These are phyloP conservation scores for Leptographium lundbergii DNA, from an alignment of 2,329 filamentous ascomycete genomes.

Conservation along the genomic window DNA sequence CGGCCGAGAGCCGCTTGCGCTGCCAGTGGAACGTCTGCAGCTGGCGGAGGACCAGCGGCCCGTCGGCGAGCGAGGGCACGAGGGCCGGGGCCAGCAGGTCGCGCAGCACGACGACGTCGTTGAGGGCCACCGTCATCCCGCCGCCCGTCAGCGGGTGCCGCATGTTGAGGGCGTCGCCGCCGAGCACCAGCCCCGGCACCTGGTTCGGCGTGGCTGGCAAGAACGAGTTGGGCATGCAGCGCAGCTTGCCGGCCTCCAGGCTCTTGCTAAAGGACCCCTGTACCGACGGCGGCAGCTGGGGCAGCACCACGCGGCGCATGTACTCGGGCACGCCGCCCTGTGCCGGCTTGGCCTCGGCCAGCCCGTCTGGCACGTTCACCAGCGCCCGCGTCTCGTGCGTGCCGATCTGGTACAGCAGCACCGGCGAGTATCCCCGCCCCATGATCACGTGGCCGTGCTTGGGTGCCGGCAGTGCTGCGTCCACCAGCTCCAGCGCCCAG, in stretches of 20 bases:
- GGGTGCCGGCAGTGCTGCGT: conserved; percentile 63
- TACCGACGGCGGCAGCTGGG: conserved; percentile 58
- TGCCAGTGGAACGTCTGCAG: conserved; percentile 75
- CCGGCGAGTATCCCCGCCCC: conserved; percentile 52
- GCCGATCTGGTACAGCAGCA: conserved; percentile 94
- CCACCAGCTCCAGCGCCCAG: conserved; percentile 84
- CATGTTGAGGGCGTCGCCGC: conserved; percentile 96
- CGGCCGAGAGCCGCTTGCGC: conserved; percentile 67
- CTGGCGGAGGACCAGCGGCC: conserved; percentile 49
- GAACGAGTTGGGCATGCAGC: conserved; percentile 91
- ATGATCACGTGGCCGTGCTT: conserved; percentile 82
- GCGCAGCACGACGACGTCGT: conserved; percentile 71
- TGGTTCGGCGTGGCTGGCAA: conserved; percentile 47
- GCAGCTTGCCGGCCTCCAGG: conserved; percentile 54
- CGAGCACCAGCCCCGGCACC: conserved; percentile 25
- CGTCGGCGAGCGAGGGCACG: conserved; percentile 59
- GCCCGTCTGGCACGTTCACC: conserved; percentile 71
- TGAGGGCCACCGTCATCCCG: conserved; percentile 96
- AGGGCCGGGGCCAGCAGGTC: conserved; percentile 57
- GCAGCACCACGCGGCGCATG: conserved; percentile 62
- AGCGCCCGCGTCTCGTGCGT: conserved; percentile 85
- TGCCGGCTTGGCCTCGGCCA: conserved; percentile 58
- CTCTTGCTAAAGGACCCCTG: conserved; percentile 64
- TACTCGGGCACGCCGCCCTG: conserved; percentile 78
- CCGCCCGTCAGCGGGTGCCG: conserved; percentile 95